Evolutionary conservation across 306 rosid genomes (phyloP), one percentile per base, ranked within the genome.

Genomic region (Acacia melanoxylon): DNA sequence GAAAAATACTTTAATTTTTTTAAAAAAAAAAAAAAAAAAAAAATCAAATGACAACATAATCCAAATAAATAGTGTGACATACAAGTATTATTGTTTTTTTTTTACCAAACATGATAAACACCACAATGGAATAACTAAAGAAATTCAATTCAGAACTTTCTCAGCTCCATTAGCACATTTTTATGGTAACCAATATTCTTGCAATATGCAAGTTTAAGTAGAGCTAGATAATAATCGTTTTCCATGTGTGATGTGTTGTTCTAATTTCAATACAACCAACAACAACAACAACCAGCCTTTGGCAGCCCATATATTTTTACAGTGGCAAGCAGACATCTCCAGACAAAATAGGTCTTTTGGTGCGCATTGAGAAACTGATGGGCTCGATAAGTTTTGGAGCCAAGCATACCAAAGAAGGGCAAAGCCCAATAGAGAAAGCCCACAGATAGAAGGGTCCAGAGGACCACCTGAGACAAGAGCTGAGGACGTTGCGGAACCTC

Each of bases 71-170:
- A 81, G 48, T 45, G 44, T 59, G 31, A n/a, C 25, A 44, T 48
- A 74, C 19, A 69, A 73, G 41, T 12, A 12, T 12, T 61, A 11
- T 27, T 70, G 10, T n/a, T 70, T 70, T 44, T 70, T 22, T 56
- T 19, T 17, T 10, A 33, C 13, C 35, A 59, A 45, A 56, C 13
- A 54, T 69, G 80, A 56, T 40, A 68, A 44, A 80, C 19, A 62
- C 33, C 52, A 68, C 52, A 78, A 74, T n/a, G n/a, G 80, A 82
- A 82, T 14, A 74, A 59, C 48, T 22, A 54, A 85, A 67, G 75
- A 59, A 81, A 67, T 14, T 54, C 46, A 72, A 10, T 41, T 48
- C 25, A 4, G 37, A 20, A 6, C 17, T 49, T 40, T 75, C 35
- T 69, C 24, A 27, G 68, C 77, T 41, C 58, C 33, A 35, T 37